Base-by-base conservation (phyloP, 2,329 filamentous ascomycete species). In the Rhynchosporium secalis region DNA sequence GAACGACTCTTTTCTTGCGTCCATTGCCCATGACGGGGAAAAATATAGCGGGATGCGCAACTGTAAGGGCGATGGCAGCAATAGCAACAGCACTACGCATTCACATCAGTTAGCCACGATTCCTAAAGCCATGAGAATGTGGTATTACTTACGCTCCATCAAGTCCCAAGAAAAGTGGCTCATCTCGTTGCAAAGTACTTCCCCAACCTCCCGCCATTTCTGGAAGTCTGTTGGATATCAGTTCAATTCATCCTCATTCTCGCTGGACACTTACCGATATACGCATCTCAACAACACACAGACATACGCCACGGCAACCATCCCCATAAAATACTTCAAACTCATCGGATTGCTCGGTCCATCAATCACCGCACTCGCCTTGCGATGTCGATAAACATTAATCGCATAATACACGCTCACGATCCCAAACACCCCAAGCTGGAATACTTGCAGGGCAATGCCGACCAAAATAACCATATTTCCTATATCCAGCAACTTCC, bases 281-380 rank as follows among this genome's bases (percentile, higher is more conserved):
- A 62, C 58, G 43, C 61, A 62, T 59, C 61, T 15, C n/a, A 62
- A 13, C 8, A 58, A 52, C n/a, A 62, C 55, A 8, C 40, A 57
- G 6, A 45, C 26, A 38, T 57, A 62, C 7, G 61, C 61, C 8
- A 62, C 38, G 5, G 45, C 56, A 2, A 62, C 48, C 10, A 51
- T 33, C 31, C 13, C 43, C 12, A 45, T 52, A 20, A 62, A 62
- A 31, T 55, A 41, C 41, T 58, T 57, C 26, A 58, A 52, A 13
- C 33, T 58, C 20, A 33, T 15, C 29, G 29, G 36, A 7, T 45
- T 61, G 38, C 8, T n/a, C 10, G 20, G 46, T 26, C 13, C 15
- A 12, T 43, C 36, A 45, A 7, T 40, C 8, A 45, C 38, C 9
- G 36, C 38, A 8, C 38, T 4, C 1, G 13, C 26, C 12, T 62